Conservation (phyloP, 352 stramenopile species). For the Phytophthora parvispora region DNA sequence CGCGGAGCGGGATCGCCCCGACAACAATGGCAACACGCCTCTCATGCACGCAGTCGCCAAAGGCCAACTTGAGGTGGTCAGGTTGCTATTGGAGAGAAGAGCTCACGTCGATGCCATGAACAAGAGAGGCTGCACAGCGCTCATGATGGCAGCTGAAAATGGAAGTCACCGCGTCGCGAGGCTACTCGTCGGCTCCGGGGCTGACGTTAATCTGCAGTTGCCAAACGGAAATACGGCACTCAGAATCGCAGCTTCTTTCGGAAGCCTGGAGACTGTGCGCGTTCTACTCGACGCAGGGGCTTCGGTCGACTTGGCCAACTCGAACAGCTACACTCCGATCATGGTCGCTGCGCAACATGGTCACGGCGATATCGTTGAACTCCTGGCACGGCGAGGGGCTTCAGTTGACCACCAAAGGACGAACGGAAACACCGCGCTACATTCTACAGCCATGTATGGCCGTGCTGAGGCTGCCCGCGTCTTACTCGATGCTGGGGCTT, state of each 20-base stretch:
- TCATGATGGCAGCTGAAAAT: background rate
- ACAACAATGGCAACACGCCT: background rate
- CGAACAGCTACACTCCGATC: conserved; percentile 8
- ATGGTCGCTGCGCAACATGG: conserved; percentile 3
- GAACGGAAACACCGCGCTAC: conserved; percentile 2
- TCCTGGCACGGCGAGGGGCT: background rate
- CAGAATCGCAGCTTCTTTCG: conserved; percentile 1
- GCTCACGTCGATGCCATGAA: background rate
- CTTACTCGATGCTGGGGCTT: conserved; percentile 3
- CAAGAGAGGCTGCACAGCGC: background rate
- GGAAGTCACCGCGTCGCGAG: background rate
- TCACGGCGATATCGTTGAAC: background rate
- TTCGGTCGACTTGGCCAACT: conserved; percentile 1
- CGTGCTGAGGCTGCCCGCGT: background rate
- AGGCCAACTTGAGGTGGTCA: background rate
- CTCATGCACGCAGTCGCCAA: background rate
- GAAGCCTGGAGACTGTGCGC: background rate
- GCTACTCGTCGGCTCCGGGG: background rate
- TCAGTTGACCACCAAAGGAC: background rate
- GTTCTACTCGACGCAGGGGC: conserved; percentile 1
- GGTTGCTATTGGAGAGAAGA: background rate
- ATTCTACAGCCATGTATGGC: background rate
- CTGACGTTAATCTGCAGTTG: background rate
- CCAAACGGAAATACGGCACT: conserved; percentile 6
- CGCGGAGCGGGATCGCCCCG: background rate